A percentile compares a stretch with the other conserved stretches of the same genome.
Evolutionary conservation across 768 basidiomycete genomes (phyloP).

Genomic region (Amanita exitialis): DNA sequence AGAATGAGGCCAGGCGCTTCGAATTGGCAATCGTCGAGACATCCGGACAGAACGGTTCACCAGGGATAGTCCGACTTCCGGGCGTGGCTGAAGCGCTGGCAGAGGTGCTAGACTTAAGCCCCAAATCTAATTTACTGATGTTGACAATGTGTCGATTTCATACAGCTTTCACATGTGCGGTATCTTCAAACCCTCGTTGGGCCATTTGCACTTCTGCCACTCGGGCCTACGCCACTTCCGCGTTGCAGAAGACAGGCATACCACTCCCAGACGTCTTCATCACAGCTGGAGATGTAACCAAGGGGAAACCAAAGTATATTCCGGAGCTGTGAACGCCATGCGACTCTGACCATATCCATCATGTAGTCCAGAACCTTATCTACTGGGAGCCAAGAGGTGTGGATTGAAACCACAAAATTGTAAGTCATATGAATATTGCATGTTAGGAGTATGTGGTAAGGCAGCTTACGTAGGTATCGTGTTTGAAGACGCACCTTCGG

Average conservation of each 20-base stretch:
- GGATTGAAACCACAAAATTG: slow-evolving; percentile 56
- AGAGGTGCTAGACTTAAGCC: slow-evolving; percentile 26
- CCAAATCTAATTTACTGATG: neutral
- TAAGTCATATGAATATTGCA: slow-evolving; percentile 17
- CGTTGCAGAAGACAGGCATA: slow-evolving; percentile 56
- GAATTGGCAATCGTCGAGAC: slow-evolving; percentile 69
- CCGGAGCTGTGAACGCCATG: neutral
- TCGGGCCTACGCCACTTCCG: slow-evolving; percentile 59
- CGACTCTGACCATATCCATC: slow-evolving; percentile 17
- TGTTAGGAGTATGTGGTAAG: slow-evolving; percentile 3
- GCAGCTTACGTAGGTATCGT: slow-evolving; percentile 48
- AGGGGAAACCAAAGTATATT: slow-evolving; percentile 71
- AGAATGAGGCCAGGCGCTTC: slow-evolving; percentile 71
- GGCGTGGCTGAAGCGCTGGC: slow-evolving; percentile 55
- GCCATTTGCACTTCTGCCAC: slow-evolving; percentile 88
- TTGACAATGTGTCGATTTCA: neutral
- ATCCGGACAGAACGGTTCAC: slow-evolving; percentile 40
- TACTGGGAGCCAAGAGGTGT: slow-evolving; percentile 70
- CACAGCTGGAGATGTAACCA: slow-evolving; percentile 70
- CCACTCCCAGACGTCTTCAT: slow-evolving; percentile 68
- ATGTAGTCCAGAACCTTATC: slow-evolving; percentile 71
- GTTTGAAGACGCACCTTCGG: slow-evolving; percentile 87
- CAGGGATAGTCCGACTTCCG: slow-evolving; percentile 62
- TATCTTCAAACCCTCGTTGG: slow-evolving; percentile 56
- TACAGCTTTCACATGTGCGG: slow-evolving; percentile 26